Conservation (phyloP, 1,284 basidiomycete genomes). For the Pseudozyma thailandica region DNA sequence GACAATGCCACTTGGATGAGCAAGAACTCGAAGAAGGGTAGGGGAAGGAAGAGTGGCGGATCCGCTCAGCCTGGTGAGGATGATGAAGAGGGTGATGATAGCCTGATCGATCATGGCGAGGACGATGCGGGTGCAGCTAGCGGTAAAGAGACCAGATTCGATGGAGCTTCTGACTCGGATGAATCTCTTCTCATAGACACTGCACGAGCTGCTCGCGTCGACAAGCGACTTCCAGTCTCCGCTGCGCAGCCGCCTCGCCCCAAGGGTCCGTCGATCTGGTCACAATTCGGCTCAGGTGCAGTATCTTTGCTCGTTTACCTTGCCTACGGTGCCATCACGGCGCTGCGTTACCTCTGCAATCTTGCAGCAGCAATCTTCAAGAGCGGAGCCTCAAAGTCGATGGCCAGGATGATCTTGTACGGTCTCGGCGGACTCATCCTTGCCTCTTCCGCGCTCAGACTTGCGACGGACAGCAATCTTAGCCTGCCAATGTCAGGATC, state of each 20-base stretch:
- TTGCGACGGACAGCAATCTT: no score
- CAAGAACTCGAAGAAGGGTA: conserved; percentile 6
- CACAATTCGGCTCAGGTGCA: background rate
- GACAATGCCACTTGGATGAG: conserved; percentile 34
- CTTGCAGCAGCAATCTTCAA: no score
- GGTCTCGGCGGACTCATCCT: background rate
- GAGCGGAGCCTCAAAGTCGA: background rate
- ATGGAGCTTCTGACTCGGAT: conserved; percentile 25
- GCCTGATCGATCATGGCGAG: conserved; percentile 6
- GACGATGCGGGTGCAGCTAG: conserved; percentile 31
- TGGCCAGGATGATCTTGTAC: background rate
- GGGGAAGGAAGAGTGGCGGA: conserved; percentile 16
- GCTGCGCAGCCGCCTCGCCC: background rate
- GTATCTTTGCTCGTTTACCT: background rate
- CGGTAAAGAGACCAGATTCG: conserved; percentile 46
- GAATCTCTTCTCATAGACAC: background rate
- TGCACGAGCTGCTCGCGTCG: background rate
- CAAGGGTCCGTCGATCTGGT: background rate
- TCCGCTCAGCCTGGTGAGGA: conserved; percentile 1
- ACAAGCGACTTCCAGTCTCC: background rate
- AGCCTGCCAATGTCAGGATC: background rate
- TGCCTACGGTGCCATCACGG: background rate
- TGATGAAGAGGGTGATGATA: conserved; percentile 16
- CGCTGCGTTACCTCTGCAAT: no score
- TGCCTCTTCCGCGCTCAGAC: background rate